Conservation (phyloP, 2,329 filamentous ascomycete species). For the Aureobasidium uvarum region DNA sequence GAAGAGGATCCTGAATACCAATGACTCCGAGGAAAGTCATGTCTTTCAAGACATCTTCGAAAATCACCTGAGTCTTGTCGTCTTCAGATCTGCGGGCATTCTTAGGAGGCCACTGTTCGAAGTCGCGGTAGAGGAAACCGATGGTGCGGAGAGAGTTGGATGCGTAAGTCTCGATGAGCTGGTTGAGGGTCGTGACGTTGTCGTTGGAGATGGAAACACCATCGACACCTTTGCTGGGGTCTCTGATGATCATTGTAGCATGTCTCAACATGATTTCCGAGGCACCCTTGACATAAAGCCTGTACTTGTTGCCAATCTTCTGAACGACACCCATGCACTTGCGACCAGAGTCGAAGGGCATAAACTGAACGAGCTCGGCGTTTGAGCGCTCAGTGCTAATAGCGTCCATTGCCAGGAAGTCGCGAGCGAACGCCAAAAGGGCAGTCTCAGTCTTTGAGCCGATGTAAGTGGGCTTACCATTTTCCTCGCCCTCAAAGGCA, state of each 20-base stretch:
- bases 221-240: conserved; percentile 59
- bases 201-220: conserved; percentile 55
- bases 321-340: conserved; percentile 69
- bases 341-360: conserved; percentile 62
- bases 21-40: conserved; percentile 73
- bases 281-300: conserved; percentile 56
- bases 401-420: conserved; percentile 63
- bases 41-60: conserved; percentile 66
- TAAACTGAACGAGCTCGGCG: conserved; percentile 56
- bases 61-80: conserved; percentile 61
- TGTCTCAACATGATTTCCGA: conserved; percentile 52
- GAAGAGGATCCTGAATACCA: conserved; percentile 72
- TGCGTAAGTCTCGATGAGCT: conserved; percentile 74
- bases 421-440: conserved; percentile 65
- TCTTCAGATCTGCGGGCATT: conserved; percentile 59
- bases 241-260: conserved; percentile 55
- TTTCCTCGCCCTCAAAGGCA: conserved; percentile 64
- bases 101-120: conserved; percentile 68
- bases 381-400: conserved; percentile 63
- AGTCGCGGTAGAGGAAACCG: conserved; percentile 78
- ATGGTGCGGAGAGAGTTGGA: conserved; percentile 79
- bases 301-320: conserved; percentile 55
- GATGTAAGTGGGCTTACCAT: conserved; percentile 61
- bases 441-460: conserved; percentile 78
- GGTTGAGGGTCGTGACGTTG: conserved; percentile 59